A percentile compares a stretch with the other conserved stretches of the same genome.
phyloP scores from a whole-genome alignment of 148 eudicot genomes.

The Arbutus unedo region DNA sequence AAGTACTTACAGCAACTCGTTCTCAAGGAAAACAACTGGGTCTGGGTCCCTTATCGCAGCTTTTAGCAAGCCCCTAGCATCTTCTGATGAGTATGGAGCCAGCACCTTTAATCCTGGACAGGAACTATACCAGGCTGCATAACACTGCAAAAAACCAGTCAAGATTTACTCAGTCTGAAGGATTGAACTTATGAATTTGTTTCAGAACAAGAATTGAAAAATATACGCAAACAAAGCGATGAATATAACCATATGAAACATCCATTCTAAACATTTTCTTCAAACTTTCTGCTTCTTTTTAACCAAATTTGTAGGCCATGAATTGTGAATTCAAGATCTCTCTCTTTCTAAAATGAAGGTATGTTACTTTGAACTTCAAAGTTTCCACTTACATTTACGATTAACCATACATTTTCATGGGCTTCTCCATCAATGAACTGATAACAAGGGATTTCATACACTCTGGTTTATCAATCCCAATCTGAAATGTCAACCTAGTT shows the following conservation, averaged over 20 bases:
- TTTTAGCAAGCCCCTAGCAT: slow-evolving; percentile 88
- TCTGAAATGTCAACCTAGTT: not conserved
- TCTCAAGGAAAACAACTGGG: slow-evolving; percentile 95
- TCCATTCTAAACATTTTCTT: not conserved
- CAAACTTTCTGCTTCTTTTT: not conserved
- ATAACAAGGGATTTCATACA: not conserved
- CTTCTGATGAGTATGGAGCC: slow-evolving; percentile 85
- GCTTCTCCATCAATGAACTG: not conserved
- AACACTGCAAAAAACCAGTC: slow-evolving; percentile 55
- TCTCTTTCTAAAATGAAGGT: not conserved
- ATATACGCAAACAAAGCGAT: not conserved
- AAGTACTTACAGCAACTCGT: slow-evolving; percentile 81
- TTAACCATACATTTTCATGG: not conserved
- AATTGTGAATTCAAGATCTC: not conserved
- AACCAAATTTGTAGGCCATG: not conserved
- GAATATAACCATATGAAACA: not conserved
- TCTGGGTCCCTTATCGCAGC: slow-evolving; percentile 99
- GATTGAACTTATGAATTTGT: not conserved
- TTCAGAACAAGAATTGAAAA: not conserved
- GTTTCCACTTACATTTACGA: not conserved
- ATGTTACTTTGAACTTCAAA: not conserved
- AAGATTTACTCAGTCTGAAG: not conserved
- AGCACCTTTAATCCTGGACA: slow-evolving; percentile 83
- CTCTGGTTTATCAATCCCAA: not conserved
- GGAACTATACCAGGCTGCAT: slow-evolving; percentile 81